A percentile compares a stretch with the other conserved stretches of the same genome.
Conservation (phyloP, 345 rosid genomes). For the Heritiera fomes region DNA sequence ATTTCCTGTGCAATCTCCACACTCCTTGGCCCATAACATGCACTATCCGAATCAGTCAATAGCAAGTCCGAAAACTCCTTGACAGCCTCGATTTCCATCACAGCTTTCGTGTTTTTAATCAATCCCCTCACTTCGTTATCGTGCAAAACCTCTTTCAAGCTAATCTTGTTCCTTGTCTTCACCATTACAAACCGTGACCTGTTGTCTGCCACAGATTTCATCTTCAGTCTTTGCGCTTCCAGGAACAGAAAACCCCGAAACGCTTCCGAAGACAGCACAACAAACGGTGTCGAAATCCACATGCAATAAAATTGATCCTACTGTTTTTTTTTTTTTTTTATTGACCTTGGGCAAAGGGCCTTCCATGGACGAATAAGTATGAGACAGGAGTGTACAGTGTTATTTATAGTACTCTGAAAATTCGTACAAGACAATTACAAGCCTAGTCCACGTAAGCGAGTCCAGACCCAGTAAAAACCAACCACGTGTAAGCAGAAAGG, state of each 20-base stretch:
- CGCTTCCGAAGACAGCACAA: constrained; percentile 16
- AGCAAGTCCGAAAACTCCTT: constrained; percentile 19
- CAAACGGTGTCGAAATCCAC: constrained; percentile 16
- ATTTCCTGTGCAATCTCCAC: constrained; percentile 20
- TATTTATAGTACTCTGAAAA: too few species aligned
- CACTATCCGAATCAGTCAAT: neutral
- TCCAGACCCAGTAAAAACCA: neutral
- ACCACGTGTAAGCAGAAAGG: neutral
- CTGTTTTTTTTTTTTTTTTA: too few species aligned
- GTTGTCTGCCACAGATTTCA: constrained; percentile 9
- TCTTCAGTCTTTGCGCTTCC: constrained; percentile 17
- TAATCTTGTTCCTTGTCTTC: neutral
- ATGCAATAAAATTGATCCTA: too few species aligned
- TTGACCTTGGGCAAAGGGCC: too few species aligned
- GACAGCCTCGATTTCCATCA: constrained; percentile 18
- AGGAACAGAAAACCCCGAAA: constrained; percentile 4
- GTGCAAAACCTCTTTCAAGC: constrained; percentile 14
- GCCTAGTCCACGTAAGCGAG: too few species aligned
- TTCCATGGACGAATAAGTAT: too few species aligned
- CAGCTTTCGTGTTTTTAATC: constrained; percentile 18
- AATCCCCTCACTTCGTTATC: neutral
- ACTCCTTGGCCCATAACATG: constrained; percentile 19
- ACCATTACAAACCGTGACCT: constrained; percentile 17
- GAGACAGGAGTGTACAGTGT: too few species aligned
- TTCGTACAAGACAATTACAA: too few species aligned